A percentile compares a stretch with the other conserved stretches of the same genome.
These are phyloP conservation scores for Leptosphaerulina australis DNA, from an alignment of 2,329 filamentous ascomycete species.

Conservation along the genomic window DNA sequence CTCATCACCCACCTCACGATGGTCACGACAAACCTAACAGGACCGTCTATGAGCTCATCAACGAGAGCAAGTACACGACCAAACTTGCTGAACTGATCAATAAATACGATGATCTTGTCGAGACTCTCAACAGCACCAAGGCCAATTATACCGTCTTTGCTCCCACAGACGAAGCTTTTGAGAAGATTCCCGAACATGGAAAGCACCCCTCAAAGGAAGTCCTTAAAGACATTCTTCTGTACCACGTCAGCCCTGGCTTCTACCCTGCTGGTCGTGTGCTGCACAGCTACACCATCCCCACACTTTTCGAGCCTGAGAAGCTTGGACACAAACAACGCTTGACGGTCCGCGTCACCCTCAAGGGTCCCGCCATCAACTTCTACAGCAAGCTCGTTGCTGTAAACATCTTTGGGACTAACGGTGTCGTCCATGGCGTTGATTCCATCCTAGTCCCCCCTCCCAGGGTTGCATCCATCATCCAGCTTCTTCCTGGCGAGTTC, in stretches of 20 bases:
- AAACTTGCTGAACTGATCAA: slow-evolving; percentile 78
- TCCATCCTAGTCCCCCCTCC: slow-evolving; percentile 78
- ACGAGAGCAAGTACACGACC: slow-evolving; percentile 75
- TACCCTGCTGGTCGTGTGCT: slow-evolving; percentile 72
- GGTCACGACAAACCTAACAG: slow-evolving; percentile 60
- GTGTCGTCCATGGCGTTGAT: slow-evolving; percentile 79
- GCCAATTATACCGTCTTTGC: slow-evolving; percentile 82
- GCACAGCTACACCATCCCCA: slow-evolving; percentile 74
- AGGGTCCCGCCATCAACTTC: slow-evolving; percentile 76
- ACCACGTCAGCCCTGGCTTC: slow-evolving; percentile 74
- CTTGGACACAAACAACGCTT: slow-evolving; percentile 68
- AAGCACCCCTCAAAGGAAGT: slow-evolving; percentile 71
- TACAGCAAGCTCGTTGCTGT: slow-evolving; percentile 71
- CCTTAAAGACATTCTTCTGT: slow-evolving; percentile 71
- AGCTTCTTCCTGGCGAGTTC: slow-evolving; percentile 71
- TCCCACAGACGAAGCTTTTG: slow-evolving; percentile 77
- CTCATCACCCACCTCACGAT: slow-evolving; percentile 48
- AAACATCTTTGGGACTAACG: slow-evolving; percentile 77
- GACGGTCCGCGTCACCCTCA: slow-evolving; percentile 66
- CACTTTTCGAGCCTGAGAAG: slow-evolving; percentile 66
- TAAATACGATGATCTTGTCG: slow-evolving; percentile 72
- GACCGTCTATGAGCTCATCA: slow-evolving; percentile 82
- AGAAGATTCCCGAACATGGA: slow-evolving; percentile 63
- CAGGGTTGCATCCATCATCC: slow-evolving; percentile 66
- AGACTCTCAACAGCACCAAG: slow-evolving; percentile 74